Evolutionary conservation across 352 stramenopile genomes (phyloP), one percentile per base, ranked within the genome.

Genomic region (Pythium biforme): DNA sequence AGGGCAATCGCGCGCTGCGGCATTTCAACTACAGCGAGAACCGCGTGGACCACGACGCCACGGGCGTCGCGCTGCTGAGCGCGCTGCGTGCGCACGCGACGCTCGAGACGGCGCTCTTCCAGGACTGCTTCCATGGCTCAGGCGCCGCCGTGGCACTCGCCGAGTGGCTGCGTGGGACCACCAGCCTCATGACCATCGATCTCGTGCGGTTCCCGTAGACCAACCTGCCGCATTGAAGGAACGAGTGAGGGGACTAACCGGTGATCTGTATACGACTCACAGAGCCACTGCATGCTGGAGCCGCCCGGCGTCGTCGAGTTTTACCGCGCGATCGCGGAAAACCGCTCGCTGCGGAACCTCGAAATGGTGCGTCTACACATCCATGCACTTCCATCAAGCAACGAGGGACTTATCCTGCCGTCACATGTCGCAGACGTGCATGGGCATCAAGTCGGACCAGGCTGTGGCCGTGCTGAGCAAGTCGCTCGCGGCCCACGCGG

Each of bases 261-360:
- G 5, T 5, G 10, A 11, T 5, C 31, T 10, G 5, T 34, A 11
- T 34, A 5, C 5, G 5, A 34, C 31, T 10, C 31, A 34, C 45
- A 90, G 83, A 90, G 81, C 56, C 76, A 89, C 41, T 88, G 83
- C 49, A n/a, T 48, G 0, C 55, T 92, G 17, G 79, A 92, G 17
- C 71, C 73, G 14, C 79, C 81, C 19, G 83, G 76, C 0, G 70
- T 88, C 15, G 69, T 87, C 3, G 76, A 85, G 6, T 74, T 92
- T 4, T 90, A 88, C 46, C 61, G 78, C 8, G 68, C 83, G 19
- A 58, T 92, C 1, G 70, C 68, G 33, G 68, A 76, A 27, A 89
- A 86, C 47, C 41, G 23, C 4, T 87, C 72, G 27, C 54, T 92
- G 31, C 69, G 69, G 12, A 70, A 59, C 29, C 55, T 92, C 29